Base-by-base conservation (phyloP, 441 rosid genomes). In the Pelargonium fulgidum region DNA sequence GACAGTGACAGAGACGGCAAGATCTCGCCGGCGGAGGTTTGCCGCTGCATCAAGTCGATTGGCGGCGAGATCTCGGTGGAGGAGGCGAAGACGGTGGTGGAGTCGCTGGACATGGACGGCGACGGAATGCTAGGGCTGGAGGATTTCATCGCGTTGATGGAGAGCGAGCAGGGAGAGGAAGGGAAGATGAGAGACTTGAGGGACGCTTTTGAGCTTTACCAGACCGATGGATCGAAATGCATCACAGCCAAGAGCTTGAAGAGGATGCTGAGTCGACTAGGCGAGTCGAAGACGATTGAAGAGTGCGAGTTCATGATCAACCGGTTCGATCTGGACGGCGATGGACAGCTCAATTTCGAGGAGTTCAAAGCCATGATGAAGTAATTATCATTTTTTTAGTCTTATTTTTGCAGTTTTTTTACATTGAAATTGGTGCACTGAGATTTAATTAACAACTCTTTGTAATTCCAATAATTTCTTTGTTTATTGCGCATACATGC, bases 291-390 rank as follows among this genome's bases (percentile, higher is more conserved):
- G 61, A 54, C 61, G 22, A 14, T 54, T 7, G 61, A 54, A 0
- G 61, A 54, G 61, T 54, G 61, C 10, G 17, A 7, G 61, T 16
- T 54, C 61, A 54, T 54, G 61, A 54, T 54, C 61, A 54, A 17
- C 22, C 61, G 17, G 20, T 54, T 54, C 24, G 61, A 54, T 54
- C 22, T 16, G 1, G 61, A 54, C 13, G 61, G 61, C 22, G 61
- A 54, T 6, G 61, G 61, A 14, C 22, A 14, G 22, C 61, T 54
- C 22, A 2, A 54, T 54, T 54, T 54, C 11, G 61, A 54, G 61
- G 61, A 54, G 22, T 54, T 54, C 24, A 54, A 54, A 54, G 20
- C 61, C 3, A 54, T 54, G 61, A 54, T 54, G 61, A 54, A 54
- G 7, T 54, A 12, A 54, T 54, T 8, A 41, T 41, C 44, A 41